Evolutionary conservation across 495 filamentous ascomycete genomes (phyloP).

Genomic region (Penicillium antarcticum): DNA sequence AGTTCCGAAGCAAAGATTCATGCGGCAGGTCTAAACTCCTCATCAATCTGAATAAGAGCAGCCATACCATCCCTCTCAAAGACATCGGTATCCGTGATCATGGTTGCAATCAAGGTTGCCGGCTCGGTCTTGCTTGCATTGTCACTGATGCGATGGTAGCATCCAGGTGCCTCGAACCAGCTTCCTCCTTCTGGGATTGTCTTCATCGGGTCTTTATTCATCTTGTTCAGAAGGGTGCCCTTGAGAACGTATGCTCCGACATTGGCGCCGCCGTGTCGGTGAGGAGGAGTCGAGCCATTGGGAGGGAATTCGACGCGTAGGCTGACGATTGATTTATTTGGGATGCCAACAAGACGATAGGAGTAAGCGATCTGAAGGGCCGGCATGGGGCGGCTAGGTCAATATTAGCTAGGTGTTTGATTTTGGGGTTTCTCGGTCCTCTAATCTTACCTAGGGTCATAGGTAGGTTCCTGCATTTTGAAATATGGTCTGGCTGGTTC

Average conservation of each 20-base stretch:
- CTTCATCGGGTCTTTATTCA: slow-evolving; percentile 38
- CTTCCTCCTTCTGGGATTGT: slow-evolving; percentile 21
- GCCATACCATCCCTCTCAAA: slow-evolving; percentile 27
- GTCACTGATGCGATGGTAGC: slow-evolving; percentile 40
- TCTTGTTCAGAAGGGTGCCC: slow-evolving; percentile 35
- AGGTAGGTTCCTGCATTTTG: slow-evolving; percentile 20
- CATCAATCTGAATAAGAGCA: slow-evolving; percentile 29
- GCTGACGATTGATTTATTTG: slow-evolving; percentile 33
- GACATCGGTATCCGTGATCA: slow-evolving; percentile 32
- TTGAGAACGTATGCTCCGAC: slow-evolving; percentile 31
- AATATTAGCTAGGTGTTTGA: background rate
- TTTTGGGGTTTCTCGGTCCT: background rate
- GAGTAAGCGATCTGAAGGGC: slow-evolving; percentile 23
- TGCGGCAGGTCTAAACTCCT: slow-evolving; percentile 16
- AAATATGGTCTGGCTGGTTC: background rate
- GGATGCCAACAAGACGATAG: slow-evolving; percentile 30
- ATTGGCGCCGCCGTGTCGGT: slow-evolving; percentile 35
- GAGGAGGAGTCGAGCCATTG: slow-evolving; percentile 38
- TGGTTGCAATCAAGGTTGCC: slow-evolving; percentile 24
- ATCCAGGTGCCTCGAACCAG: slow-evolving; percentile 44
- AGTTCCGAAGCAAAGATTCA: too few species aligned
- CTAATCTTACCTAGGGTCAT: slow-evolving; percentile 11
- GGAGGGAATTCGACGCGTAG: slow-evolving; percentile 34
- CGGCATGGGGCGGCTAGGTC: slow-evolving; percentile 25
- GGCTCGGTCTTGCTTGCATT: slow-evolving; percentile 35